phyloP scores from a whole-genome alignment of 805 yeast genomes.

The Yamadazyma sp. region DNA sequence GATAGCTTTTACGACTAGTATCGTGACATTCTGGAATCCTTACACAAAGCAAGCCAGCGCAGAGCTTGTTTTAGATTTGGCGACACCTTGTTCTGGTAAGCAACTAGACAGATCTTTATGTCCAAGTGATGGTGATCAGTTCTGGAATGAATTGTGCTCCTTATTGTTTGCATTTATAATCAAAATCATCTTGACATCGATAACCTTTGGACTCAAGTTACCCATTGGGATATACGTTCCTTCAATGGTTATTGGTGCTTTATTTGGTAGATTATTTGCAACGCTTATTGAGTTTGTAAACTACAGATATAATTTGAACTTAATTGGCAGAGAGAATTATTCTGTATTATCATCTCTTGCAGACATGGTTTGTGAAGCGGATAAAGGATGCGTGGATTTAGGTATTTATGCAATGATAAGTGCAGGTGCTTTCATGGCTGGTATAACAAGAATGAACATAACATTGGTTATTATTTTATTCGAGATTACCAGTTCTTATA shows the following conservation, averaged over 20 bases:
- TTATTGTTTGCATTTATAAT: constrained; percentile 41
- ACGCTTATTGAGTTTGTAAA: constrained; percentile 40
- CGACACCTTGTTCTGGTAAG: constrained; percentile 46
- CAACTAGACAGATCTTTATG: constrained; percentile 27
- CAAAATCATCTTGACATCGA: constrained; percentile 44
- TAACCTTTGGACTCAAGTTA: constrained; percentile 56
- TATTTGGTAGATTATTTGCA: constrained; percentile 53
- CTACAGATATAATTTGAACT: constrained; percentile 10
- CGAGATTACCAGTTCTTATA: constrained; percentile 55
- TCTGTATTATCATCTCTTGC: constrained; percentile 10
- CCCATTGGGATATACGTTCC: constrained; percentile 66
- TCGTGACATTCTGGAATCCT: constrained; percentile 46
- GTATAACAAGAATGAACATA: constrained; percentile 53
- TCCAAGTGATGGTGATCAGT: constrained; percentile 23
- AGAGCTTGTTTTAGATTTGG: constrained; percentile 48
- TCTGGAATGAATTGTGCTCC: constrained; percentile 27
- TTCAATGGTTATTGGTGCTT: constrained; percentile 60
- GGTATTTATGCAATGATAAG: constrained; percentile 54
- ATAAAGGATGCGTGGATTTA: constrained; percentile 34
- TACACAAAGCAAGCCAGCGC: constrained; percentile 48
- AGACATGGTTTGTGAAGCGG: constrained; percentile 14
- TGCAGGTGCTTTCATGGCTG: constrained; percentile 60
- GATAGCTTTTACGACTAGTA: constrained; percentile 44
- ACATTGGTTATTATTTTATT: constrained; percentile 50
- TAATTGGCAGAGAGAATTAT: background rate